Conservation (phyloP, 768 basidiomycete genomes). For the Daedaleopsis sinensis region DNA sequence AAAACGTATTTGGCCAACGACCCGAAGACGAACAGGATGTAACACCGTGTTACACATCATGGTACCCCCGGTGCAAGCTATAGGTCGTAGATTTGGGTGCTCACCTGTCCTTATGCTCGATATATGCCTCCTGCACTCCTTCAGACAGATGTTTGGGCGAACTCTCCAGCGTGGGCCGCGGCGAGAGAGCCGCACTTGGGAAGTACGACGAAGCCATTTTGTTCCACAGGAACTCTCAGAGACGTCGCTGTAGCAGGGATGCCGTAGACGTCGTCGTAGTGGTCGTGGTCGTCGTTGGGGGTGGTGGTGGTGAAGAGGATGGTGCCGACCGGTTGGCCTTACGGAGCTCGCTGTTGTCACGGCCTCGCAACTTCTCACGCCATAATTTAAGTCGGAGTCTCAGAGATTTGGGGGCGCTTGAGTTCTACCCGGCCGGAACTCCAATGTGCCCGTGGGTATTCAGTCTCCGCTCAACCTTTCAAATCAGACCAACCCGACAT, state of each 20-base stretch:
- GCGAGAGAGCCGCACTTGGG: constrained; percentile 22
- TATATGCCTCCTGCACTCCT: constrained; percentile 76
- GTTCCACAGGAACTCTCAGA: constrained; percentile 17
- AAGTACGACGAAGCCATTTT: constrained; percentile 35
- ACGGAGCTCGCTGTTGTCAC: constrained; percentile 10
- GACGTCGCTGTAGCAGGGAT: constrained; percentile 18
- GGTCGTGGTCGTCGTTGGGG: too few species aligned
- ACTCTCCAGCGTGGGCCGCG: constrained; percentile 21
- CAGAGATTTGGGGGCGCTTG: too few species aligned
- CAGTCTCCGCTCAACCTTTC: too few species aligned
- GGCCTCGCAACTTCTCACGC: constrained; percentile 15
- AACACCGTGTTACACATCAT: too few species aligned
- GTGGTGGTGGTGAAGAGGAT: constrained; percentile 18
- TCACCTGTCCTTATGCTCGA: constrained; percentile 76
- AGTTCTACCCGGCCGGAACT: too few species aligned
- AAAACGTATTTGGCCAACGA: too few species aligned
- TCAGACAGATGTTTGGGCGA: constrained; percentile 52
- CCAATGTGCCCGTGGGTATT: too few species aligned
- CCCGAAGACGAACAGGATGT: too few species aligned
- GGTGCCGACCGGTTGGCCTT: constrained; percentile 11
- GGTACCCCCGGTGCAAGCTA: too few species aligned
- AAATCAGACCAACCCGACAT: too few species aligned
- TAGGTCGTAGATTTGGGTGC: constrained; percentile 23
- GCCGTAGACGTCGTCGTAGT: constrained; percentile 14
- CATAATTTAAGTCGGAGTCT: constrained; percentile 6